Conservation (phyloP, 2,329 filamentous ascomycete species). For the Colletotrichum simmondsii region DNA sequence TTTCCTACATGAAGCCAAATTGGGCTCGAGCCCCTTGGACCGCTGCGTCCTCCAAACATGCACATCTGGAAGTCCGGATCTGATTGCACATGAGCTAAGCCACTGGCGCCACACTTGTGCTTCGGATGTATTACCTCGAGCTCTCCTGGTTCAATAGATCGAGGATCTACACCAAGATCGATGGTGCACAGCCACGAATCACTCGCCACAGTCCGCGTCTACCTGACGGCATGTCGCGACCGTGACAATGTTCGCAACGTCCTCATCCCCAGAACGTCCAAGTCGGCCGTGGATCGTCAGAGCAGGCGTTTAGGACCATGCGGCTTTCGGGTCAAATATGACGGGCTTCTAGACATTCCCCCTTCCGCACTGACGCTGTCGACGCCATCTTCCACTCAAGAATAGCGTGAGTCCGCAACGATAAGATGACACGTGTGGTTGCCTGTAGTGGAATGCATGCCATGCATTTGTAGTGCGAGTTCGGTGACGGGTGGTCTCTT, state of each 20-base stretch:
- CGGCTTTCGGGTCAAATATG: background rate
- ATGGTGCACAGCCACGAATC: background rate
- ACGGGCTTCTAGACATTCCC: background rate
- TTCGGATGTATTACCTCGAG: background rate
- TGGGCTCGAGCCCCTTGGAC: background rate
- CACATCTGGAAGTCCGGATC: background rate
- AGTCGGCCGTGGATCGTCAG: background rate
- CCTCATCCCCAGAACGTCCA: background rate
- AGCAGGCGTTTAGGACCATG: background rate
- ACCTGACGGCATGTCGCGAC: background rate
- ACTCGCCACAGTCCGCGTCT: background rate
- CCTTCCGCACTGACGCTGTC: background rate
- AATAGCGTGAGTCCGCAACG: background rate
- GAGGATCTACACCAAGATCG: background rate
- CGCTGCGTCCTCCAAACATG: background rate
- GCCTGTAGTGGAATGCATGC: background rate
- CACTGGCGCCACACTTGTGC: background rate
- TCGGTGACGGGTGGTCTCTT: background rate
- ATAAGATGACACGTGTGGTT: conserved; percentile 20
- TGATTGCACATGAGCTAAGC: no score
- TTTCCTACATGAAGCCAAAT: background rate
- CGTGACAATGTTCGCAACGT: background rate
- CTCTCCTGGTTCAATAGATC: background rate
- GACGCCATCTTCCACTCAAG: background rate
- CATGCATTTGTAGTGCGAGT: background rate